These are phyloP conservation scores for Eleusine indica DNA, from an alignment of 176 grass and related monocot species.

Conservation along the genomic window DNA sequence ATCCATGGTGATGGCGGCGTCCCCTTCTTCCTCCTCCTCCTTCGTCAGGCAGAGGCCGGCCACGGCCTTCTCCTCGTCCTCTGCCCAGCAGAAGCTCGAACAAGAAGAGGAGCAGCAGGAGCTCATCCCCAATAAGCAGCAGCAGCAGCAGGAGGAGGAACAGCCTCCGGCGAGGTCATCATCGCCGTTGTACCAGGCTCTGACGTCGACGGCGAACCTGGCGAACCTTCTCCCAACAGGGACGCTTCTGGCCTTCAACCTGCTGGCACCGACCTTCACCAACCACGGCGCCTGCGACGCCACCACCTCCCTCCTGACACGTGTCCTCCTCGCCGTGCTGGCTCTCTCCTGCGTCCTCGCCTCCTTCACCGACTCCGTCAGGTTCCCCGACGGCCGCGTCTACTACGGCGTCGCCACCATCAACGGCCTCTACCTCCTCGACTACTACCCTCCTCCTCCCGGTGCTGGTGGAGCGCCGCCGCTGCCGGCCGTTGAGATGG, in stretches of 20 bases:
- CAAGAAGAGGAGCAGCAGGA: background rate
- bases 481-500: background rate
- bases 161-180: background rate
- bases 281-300: slow-evolving; percentile 80
- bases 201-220: slow-evolving; percentile 59
- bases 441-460: slow-evolving; percentile 47
- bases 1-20: slow-evolving; percentile 1
- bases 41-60: slow-evolving; percentile 25
- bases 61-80: background rate
- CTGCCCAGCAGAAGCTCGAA: background rate
- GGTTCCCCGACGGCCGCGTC: slow-evolving; percentile 45
- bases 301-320: slow-evolving; percentile 45
- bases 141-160: background rate
- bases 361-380: slow-evolving; percentile 75
- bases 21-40: background rate
- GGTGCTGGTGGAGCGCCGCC: slow-evolving; percentile 2
- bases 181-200: slow-evolving; percentile 54
- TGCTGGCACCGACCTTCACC: slow-evolving; percentile 77
- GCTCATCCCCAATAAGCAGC: background rate
- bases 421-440: slow-evolving; percentile 70
- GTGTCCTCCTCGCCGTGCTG: slow-evolving; percentile 49
- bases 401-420: slow-evolving; percentile 77
- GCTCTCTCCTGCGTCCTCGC: slow-evolving; percentile 62
- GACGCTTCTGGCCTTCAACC: slow-evolving; percentile 83
- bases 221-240: slow-evolving; percentile 87